These are phyloP conservation scores for Sphagnurus paluster DNA, from an alignment of 1,284 basidiomycete genomes.

Conservation along the genomic window DNA sequence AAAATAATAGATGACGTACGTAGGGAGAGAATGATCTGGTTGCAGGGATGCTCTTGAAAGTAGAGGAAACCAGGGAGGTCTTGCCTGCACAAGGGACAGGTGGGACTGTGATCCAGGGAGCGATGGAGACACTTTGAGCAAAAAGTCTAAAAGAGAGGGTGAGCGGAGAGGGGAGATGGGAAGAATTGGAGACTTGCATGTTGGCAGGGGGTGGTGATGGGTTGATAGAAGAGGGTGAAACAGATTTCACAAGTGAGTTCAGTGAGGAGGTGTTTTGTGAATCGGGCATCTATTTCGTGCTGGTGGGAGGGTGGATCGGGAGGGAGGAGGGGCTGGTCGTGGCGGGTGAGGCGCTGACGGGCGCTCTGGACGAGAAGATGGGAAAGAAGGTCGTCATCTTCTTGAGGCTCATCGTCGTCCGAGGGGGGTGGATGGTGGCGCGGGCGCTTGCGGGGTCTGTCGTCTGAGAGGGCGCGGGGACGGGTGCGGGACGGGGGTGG, in stretches of 20 bases:
- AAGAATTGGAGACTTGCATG: conserved; percentile 69
- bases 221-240: conserved; percentile 80
- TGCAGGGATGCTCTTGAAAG: conserved; percentile 77
- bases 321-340: conserved; percentile 29
- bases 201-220: conserved; percentile 91
- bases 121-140: conserved; percentile 88
- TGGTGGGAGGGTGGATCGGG: conserved; percentile 20
- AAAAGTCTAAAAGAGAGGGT: conserved; percentile 66
- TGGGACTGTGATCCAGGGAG: conserved; percentile 80
- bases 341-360: conserved; percentile 27
- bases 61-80: conserved; percentile 76
- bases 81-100: conserved; percentile 87
- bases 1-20: conserved; percentile 44
- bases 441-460: conserved; percentile 34
- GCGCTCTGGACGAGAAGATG: conserved; percentile 33
- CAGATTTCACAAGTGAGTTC: conserved; percentile 92
- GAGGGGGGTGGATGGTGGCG: conserved; percentile 16
- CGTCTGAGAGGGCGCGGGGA: conserved; percentile 10
- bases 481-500: conserved; percentile 2
- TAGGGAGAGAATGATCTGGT: conserved; percentile 68
- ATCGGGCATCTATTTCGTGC: conserved; percentile 29
- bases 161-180: conserved; percentile 14
- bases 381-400: conserved; percentile 34
- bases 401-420: conserved; percentile 20
- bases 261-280: conserved; percentile 70